Evolutionary conservation across 2,329 filamentous ascomycete genomes (phyloP).

Genomic region (Aspergillus niger): DNA sequence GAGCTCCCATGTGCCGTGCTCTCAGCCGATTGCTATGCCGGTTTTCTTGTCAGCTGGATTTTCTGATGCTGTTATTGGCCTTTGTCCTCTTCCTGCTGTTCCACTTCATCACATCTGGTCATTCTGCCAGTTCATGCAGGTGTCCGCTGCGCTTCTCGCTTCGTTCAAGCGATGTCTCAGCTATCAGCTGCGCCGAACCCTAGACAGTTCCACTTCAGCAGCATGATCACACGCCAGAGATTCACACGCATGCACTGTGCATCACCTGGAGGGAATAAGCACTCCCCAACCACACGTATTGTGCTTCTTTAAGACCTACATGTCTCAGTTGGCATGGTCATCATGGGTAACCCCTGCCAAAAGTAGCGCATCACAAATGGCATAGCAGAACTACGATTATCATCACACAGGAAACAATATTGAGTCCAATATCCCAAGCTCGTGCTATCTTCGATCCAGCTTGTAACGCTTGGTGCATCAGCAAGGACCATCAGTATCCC

Average conservation of each 20-base stretch:
- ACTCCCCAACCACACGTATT: not conserved
- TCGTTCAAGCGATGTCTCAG: not conserved
- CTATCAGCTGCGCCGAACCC: not conserved
- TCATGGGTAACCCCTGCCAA: not conserved
- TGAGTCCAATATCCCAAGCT: not conserved
- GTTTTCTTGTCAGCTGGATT: not conserved
- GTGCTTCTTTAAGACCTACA: not conserved
- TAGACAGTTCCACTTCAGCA: not conserved
- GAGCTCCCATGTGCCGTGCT: not conserved
- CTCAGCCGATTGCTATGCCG: not conserved
- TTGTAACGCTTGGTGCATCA: not conserved
- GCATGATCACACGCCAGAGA: not conserved
- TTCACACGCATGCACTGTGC: not conserved
- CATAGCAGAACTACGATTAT: not conserved
- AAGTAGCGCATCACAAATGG: not conserved
- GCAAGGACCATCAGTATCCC: too few relatives aligned
- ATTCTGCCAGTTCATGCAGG: not conserved
- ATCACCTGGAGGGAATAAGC: not conserved
- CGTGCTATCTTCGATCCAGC: not conserved
- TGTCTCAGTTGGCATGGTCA: not conserved
- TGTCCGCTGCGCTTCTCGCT: not conserved
- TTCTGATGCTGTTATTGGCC: not conserved
- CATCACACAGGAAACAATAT: not conserved
- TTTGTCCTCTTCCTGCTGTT: too few relatives aligned
- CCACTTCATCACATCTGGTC: too few relatives aligned